phyloP scores from a whole-genome alignment of 108 stramenopile genomes.

The Conticribra guillardii region DNA sequence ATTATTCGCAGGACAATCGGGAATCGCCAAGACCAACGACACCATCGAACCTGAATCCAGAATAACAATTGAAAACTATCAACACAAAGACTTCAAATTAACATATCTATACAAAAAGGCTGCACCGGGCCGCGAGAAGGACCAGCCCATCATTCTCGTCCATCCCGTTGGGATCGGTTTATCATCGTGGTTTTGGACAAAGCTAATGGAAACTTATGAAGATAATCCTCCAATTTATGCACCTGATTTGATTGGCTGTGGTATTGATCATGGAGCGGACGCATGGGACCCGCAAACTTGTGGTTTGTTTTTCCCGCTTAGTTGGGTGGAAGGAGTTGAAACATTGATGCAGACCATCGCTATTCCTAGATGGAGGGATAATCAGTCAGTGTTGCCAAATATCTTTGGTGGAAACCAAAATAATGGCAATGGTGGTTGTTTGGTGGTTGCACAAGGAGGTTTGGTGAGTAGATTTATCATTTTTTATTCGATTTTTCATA shows the following conservation, averaged over 20 bases:
- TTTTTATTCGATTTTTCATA: too few species aligned
- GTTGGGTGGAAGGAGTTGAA: constrained; percentile 68
- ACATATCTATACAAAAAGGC: constrained; percentile 56
- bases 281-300: constrained; percentile 51
- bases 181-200: constrained; percentile 71
- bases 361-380: constrained; percentile 8
- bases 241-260: constrained; percentile 76
- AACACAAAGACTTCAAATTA: constrained; percentile 60
- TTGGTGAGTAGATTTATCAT: too few species aligned
- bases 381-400: background rate
- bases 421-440: constrained; percentile 21
- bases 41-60: too few species aligned
- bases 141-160: constrained; percentile 48
- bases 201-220: constrained; percentile 37
- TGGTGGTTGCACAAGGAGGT: constrained; percentile 70
- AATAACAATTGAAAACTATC: constrained; percentile 21
- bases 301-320: constrained; percentile 60
- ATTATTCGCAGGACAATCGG: too few species aligned
- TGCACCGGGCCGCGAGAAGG: constrained; percentile 30
- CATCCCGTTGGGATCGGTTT: constrained; percentile 80
- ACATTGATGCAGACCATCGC: constrained; percentile 41
- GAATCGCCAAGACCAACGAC: too few species aligned
- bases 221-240: constrained; percentile 55
- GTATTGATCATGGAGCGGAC: constrained; percentile 57
- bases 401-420: constrained; percentile 1